These are phyloP conservation scores for Aureobasidium vineae DNA, from an alignment of 2,329 filamentous ascomycete species.

Conservation along the genomic window DNA sequence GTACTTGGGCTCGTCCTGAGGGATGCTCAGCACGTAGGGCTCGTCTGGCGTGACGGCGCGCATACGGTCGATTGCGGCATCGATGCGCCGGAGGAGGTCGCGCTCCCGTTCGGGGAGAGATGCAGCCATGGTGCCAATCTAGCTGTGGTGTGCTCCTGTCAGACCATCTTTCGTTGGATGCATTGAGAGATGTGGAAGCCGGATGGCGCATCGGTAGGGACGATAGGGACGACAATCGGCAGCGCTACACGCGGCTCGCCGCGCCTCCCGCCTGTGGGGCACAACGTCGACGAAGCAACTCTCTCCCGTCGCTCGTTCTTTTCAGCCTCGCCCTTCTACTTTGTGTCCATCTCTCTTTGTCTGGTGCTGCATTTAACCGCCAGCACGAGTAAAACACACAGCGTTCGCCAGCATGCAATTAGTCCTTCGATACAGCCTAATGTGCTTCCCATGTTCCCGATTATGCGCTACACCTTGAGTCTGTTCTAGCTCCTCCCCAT, in stretches of 20 bases:
- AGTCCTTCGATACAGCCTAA: conserved; percentile 17
- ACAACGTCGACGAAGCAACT: neutral
- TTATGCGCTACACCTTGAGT: neutral
- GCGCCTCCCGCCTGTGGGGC: neutral
- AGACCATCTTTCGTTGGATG: conserved; percentile 1
- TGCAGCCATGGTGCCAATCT: conserved; percentile 15
- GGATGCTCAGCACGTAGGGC: conserved; percentile 51
- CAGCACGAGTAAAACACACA: conserved; percentile 1
- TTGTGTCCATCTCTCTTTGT: neutral
- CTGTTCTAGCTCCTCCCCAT: too few species aligned
- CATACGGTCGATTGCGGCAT: conserved; percentile 46
- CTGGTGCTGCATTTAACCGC: conserved; percentile 7
- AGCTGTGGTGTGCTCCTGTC: conserved; percentile 1
- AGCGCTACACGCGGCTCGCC: neutral
- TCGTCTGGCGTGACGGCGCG: conserved; percentile 43
- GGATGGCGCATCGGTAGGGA: neutral
- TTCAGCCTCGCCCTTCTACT: neutral
- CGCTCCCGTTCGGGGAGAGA: neutral
- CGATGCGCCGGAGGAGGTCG: conserved; percentile 32
- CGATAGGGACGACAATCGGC: neutral
- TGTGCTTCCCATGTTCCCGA: neutral
- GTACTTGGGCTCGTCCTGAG: conserved; percentile 46
- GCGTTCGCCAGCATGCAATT: neutral
- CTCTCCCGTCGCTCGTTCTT: neutral
- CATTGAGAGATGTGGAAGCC: conserved; percentile 7